These are phyloP conservation scores for Chaetomium tenue DNA, from an alignment of 495 filamentous ascomycete genomes.

Conservation along the genomic window DNA sequence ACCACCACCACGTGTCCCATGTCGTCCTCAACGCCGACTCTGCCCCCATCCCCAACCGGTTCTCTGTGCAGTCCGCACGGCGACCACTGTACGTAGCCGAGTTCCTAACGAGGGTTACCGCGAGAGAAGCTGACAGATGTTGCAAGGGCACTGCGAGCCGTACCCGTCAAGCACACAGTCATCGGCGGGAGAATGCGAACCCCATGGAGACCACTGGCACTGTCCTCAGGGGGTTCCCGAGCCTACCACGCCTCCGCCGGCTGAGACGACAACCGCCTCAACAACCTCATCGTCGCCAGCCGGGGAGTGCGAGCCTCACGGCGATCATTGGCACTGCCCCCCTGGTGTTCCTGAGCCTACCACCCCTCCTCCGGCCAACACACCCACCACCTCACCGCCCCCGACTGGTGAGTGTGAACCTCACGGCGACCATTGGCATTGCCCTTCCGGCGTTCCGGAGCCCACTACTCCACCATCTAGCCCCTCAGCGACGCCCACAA, in stretches of 20 bases:
- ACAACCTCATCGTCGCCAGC: not conserved
- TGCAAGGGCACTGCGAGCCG: slow-evolving; percentile 13
- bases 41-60: slow-evolving; percentile 7
- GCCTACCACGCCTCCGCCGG: slow-evolving; percentile 1
- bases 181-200: not conserved
- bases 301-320: not conserved
- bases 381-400: not conserved
- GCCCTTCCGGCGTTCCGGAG: not conserved
- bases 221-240: not conserved
- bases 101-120: not conserved
- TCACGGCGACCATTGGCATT: slow-evolving; percentile 13
- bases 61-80: slow-evolving; percentile 10
- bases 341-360: not conserved
- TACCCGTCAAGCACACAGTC: not conserved
- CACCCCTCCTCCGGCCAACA: not conserved
- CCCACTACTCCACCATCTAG: not conserved
- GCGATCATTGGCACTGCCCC: slow-evolving; percentile 14
- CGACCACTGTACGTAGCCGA: slow-evolving; percentile 4
- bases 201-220: slow-evolving; percentile 6
- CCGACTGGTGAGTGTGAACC: slow-evolving; percentile 6
- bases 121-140: not conserved
- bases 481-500: not conserved
- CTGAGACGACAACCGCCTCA: not conserved
- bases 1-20: slow-evolving; percentile 5
- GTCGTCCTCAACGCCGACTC: not conserved